A percentile compares a stretch with the other conserved stretches of the same genome.
phyloP scores from a whole-genome alignment of 129 eudicot species.

The Centrapalus pauciflorus region DNA sequence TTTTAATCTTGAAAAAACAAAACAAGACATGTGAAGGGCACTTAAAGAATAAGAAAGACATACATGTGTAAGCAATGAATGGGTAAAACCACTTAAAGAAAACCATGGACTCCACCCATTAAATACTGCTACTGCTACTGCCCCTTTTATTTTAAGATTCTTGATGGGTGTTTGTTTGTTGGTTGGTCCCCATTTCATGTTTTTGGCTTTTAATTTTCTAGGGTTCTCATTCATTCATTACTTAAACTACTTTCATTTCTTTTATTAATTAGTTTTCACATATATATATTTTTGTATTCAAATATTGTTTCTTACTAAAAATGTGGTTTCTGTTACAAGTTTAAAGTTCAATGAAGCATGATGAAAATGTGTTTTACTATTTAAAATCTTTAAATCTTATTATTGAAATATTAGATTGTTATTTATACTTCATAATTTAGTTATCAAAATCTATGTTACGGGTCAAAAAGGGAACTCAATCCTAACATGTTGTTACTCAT shows the following conservation, averaged over 20 bases:
- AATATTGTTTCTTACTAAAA: neutral
- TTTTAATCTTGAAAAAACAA: conserved; percentile 28
- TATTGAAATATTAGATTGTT: too few relatives aligned
- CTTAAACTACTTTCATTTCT: neutral
- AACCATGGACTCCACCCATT: conserved; percentile 39
- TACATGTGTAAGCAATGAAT: conserved; percentile 40
- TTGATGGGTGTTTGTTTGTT: conserved; percentile 32
- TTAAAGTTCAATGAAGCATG: neutral
- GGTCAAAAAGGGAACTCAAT: too few relatives aligned
- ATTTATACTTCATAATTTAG: too few relatives aligned
- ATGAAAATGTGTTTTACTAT: too few relatives aligned
- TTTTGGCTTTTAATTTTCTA: conserved; percentile 17
- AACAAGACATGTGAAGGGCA: conserved; percentile 40
- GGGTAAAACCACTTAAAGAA: conserved; percentile 34
- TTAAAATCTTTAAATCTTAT: neutral
- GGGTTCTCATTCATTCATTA: conserved; percentile 11
- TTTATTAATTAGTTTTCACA: neutral
- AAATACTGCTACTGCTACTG: too few relatives aligned
- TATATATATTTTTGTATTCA: neutral
- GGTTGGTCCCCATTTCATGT: conserved; percentile 35
- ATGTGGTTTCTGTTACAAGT: neutral
- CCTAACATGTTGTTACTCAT: too few relatives aligned
- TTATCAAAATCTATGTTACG: too few relatives aligned
- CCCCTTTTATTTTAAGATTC: conserved; percentile 31
- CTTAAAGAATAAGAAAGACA: conserved; percentile 36